Percentiles rank a stretch among this genome's conserved stretches.
These are phyloP conservation scores for Suhomyces kunorum DNA, from an alignment of 1,139 yeast genomes.

Conservation along the genomic window DNA sequence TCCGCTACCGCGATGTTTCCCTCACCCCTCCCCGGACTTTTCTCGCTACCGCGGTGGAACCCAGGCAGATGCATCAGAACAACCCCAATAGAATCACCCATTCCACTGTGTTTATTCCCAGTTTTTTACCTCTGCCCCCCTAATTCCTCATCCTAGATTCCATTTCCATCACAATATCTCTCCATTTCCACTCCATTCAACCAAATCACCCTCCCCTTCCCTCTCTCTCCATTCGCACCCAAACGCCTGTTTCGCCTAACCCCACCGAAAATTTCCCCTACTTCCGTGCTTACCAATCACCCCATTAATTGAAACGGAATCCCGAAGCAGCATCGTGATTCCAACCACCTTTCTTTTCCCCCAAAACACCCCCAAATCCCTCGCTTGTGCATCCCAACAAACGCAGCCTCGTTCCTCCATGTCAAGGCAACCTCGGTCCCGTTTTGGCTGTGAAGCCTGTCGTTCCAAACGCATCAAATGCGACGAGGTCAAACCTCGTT, in stretches of 20 bases:
- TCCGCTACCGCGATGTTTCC: too few relatives aligned
- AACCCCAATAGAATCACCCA: too few relatives aligned
- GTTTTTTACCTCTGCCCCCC: too few relatives aligned
- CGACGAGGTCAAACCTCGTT: constrained; percentile 47
- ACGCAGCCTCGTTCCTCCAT: background rate
- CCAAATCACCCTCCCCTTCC: background rate
- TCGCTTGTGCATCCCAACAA: too few relatives aligned
- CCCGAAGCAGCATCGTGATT: too few relatives aligned
- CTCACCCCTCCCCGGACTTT: too few relatives aligned
- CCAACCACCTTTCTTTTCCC: background rate
- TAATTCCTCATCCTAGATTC: too few relatives aligned
- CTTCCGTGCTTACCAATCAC: constrained; percentile 25
- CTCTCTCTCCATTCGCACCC: background rate
- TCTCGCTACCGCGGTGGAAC: too few relatives aligned
- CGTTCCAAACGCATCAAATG: constrained; percentile 34
- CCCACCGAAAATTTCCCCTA: background rate
- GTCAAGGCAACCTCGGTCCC: constrained; percentile 15
- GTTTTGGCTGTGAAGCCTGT: constrained; percentile 23
- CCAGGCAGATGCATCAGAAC: too few relatives aligned
- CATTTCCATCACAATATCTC: too few relatives aligned
- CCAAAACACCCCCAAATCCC: background rate
- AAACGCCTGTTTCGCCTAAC: background rate
- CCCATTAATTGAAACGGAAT: too few relatives aligned
- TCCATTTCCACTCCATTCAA: background rate
- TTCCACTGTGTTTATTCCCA: too few relatives aligned